Percentiles rank a stretch among this genome's conserved stretches.
Evolutionary conservation across 2,329 filamentous ascomycete genomes (phyloP).

Genomic region (Colletotrichum cereale): DNA sequence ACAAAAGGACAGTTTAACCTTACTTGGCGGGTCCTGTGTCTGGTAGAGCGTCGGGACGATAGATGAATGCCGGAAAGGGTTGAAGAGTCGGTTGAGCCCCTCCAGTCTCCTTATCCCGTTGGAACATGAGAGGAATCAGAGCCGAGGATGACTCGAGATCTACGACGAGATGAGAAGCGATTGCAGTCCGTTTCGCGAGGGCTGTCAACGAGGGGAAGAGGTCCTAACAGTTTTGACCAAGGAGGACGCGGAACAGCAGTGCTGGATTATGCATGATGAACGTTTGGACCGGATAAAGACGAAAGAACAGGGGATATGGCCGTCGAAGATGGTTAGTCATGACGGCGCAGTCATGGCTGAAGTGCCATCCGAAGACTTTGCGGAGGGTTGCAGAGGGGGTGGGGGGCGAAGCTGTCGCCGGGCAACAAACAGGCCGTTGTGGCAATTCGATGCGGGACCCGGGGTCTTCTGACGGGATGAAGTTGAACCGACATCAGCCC

Average conservation of each 20-base stretch:
- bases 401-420: not conserved
- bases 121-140: not conserved
- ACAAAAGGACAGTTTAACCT: slow-evolving; percentile 33
- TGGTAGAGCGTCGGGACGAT: not conserved
- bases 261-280: not conserved
- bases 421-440: not conserved
- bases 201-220: not conserved
- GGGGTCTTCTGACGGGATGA: slow-evolving; percentile 21
- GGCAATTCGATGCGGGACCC: not conserved
- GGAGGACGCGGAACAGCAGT: not conserved
- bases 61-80: not conserved
- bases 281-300: not conserved
- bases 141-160: slow-evolving; percentile 14
- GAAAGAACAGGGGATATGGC: not conserved
- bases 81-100: not conserved
- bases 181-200: slow-evolving; percentile 8
- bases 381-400: not conserved
- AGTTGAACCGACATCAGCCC: slow-evolving; percentile 2
- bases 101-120: not conserved
- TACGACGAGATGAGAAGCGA: not conserved
- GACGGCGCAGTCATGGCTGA: not conserved
- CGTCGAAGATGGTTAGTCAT: not conserved
- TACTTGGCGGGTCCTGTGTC: slow-evolving; percentile 28
- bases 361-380: slow-evolving; percentile 24
- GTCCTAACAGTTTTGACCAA: no score